Conservation (phyloP, 495 filamentous ascomycete species). For the Eremomyces bilateralis region DNA sequence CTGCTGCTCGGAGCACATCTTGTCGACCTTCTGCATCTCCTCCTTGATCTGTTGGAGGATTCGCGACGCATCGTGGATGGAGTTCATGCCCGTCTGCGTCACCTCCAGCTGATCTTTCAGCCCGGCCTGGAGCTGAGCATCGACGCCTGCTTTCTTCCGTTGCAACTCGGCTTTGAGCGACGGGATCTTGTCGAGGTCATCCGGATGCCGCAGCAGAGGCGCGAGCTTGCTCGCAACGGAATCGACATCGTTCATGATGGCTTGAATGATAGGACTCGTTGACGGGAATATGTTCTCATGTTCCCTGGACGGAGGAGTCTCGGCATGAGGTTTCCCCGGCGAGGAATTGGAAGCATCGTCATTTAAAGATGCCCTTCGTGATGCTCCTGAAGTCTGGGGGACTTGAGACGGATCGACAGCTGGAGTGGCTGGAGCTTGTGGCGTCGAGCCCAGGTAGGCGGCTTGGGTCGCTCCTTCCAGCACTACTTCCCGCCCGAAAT, state of each 20-base stretch:
- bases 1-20: slow-evolving; percentile 87
- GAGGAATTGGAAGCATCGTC: too few species aligned
- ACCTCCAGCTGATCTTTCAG: slow-evolving; percentile 78
- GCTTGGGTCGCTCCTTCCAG: too few species aligned
- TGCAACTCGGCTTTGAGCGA: slow-evolving; percentile 78
- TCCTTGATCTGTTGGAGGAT: slow-evolving; percentile 79
- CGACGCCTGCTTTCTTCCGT: slow-evolving; percentile 80
- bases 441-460: too few species aligned
- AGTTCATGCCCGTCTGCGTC: slow-evolving; percentile 74
- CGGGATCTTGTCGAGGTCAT: slow-evolving; percentile 88
- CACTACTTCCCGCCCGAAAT: too few species aligned
- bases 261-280: too few species aligned
- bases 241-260: slow-evolving; percentile 27
- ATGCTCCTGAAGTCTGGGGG: too few species aligned
- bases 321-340: too few species aligned
- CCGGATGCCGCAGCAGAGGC: slow-evolving; percentile 48
- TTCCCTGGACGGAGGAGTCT: too few species aligned
- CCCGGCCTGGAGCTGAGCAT: slow-evolving; percentile 69
- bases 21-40: slow-evolving; percentile 96
- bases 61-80: slow-evolving; percentile 68
- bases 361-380: too few species aligned
- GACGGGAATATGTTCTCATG: too few species aligned
- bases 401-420: too few species aligned
- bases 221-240: slow-evolving; percentile 39
- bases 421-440: too few species aligned